These are phyloP conservation scores for Solanum clarkiae DNA, from an alignment of 257 asterid genomes.

Conservation along the genomic window DNA sequence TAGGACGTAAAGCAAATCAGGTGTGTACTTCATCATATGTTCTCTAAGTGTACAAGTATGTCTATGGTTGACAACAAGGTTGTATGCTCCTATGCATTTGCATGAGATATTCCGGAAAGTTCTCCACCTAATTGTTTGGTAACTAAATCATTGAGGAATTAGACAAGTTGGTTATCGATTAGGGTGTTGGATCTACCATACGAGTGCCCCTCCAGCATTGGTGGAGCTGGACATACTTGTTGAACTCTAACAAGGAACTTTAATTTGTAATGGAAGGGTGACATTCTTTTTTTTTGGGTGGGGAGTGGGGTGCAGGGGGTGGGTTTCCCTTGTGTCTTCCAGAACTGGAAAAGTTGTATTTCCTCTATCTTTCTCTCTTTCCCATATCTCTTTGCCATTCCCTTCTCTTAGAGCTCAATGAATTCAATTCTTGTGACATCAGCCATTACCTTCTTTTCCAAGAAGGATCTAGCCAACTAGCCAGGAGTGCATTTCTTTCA, in stretches of 20 bases:
- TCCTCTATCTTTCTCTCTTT: background rate
- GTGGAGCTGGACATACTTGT: background rate
- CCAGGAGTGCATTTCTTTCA: background rate
- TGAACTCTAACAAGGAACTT: background rate
- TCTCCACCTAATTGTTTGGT: background rate
- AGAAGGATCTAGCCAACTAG: background rate
- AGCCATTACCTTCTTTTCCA: background rate
- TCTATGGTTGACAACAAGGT: background rate
- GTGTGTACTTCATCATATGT: conserved; percentile 20
- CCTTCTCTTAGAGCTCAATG: background rate
- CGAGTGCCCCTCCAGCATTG: background rate
- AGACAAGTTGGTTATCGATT: background rate
- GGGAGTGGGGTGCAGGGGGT: too few species aligned
- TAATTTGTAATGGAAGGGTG: background rate
- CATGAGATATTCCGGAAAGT: background rate
- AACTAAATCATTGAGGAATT: background rate
- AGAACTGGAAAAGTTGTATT: background rate
- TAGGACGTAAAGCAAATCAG: conserved; percentile 94
- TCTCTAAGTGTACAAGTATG: background rate
- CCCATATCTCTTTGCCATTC: background rate
- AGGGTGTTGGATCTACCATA: background rate
- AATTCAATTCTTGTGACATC: background rate
- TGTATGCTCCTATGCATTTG: background rate
- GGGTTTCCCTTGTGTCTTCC: background rate
- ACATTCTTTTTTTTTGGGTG: background rate